Evolutionary conservation across 768 basidiomycete genomes (phyloP), one percentile per base, ranked within the genome.

Genomic region (Tylopilus plumbeoviolaceoides): DNA sequence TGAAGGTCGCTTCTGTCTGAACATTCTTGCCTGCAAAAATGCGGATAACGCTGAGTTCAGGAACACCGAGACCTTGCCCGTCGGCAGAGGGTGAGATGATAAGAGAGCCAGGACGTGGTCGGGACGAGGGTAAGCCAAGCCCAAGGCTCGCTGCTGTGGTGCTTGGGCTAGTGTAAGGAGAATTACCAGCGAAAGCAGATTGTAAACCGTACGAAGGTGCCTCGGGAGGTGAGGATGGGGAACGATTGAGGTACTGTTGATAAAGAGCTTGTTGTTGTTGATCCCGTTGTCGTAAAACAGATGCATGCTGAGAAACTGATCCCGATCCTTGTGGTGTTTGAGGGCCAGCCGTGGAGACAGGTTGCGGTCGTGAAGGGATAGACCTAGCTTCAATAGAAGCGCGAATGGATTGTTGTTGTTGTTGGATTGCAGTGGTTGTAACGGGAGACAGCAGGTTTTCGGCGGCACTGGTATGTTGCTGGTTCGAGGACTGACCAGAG

Each of bases 1-100:
- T 98, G 80, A 99, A 99, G 6, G 95, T 97, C 2, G 94, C 92
- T 61, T 98, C 95, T 0, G 93, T 91, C 66, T 93, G 85, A 57
- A 98, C 67, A 59, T 91, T 79, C 59, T 87, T 84, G 27, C 95
- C 97, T 0, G 95, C 95, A 64, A 99, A 99, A 36, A 99, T 84
- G 23, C 97, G 89, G 47, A 99, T 86, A 56, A 99, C 97, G 61
- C 88, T 97, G 50, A 99, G 80, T 49, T 94, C 86, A 0, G 89
- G 91, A 4, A 89, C 81, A 7, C 75, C 75, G 0, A 78, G 72
- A 3, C 82, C 82, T 51, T 83, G 80, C 7, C 78, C 83, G 61
- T 88, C 84, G 23, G 81, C 67, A 35, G 79, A 71, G 12, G 82
- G 76, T 4, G 84, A 79, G 14, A 91, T 73, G 28, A 91, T 83